These are phyloP conservation scores for Ceratocystis cubensis DNA, from an alignment of 2,329 filamentous ascomycete species.

Conservation along the genomic window DNA sequence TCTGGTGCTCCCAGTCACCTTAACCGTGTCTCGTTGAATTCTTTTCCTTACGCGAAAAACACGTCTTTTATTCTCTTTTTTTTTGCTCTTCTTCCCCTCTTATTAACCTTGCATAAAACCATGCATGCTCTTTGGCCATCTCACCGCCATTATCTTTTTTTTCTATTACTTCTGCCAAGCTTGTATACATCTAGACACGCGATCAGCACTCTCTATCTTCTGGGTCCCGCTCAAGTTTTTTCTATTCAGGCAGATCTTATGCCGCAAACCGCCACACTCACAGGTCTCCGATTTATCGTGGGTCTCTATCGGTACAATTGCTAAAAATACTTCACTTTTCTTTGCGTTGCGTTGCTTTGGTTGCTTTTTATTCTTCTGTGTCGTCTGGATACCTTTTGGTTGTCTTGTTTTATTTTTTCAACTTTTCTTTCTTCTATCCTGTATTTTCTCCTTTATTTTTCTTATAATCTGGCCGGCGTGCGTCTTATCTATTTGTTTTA, in stretches of 20 bases:
- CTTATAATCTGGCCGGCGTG: conserved; percentile 14
- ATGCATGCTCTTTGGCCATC: conserved; percentile 2
- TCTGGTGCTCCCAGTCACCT: conserved; percentile 17
- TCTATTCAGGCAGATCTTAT: not conserved
- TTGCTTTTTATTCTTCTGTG: not conserved
- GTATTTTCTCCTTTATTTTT: conserved; percentile 13
- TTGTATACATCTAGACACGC: not conserved
- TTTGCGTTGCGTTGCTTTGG: too few species aligned
- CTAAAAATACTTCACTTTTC: too few species aligned
- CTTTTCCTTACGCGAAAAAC: not conserved
- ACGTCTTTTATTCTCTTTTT: not conserved
- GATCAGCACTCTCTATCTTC: not conserved
- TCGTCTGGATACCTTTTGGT: conserved; percentile 9
- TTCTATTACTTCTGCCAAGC: not conserved
- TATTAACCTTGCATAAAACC: not conserved
- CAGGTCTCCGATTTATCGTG: too few species aligned
- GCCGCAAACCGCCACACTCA: too few species aligned
- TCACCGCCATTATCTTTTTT: not conserved
- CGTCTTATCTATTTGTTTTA: conserved; percentile 7
- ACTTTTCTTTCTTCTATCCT: conserved; percentile 7
- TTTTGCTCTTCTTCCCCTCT: not conserved
- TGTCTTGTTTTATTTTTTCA: conserved; percentile 13
- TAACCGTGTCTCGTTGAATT: not conserved
- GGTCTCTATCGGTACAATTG: too few species aligned
- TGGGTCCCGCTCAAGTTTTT: not conserved